phyloP scores from a whole-genome alignment of 1,284 basidiomycete species.

The Ceratobasidium sp. region DNA sequence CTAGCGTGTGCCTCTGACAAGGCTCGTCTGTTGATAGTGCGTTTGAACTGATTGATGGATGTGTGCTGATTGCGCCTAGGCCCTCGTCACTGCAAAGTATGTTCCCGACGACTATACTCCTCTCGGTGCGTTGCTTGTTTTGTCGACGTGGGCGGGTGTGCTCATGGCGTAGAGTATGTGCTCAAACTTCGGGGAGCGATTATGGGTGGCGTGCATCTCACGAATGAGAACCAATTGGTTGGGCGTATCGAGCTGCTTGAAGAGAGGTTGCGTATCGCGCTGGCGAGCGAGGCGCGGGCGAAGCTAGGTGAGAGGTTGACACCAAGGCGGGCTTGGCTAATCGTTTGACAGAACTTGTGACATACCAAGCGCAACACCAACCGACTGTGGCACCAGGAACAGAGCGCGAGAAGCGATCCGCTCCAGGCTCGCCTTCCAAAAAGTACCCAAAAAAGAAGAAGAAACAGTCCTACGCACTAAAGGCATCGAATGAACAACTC shows the following conservation, averaged over 20 bases:
- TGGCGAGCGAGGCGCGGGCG: slow-evolving; percentile 20
- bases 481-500: background rate
- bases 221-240: background rate
- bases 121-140: slow-evolving; percentile 15
- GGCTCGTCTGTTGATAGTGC: slow-evolving; percentile 27
- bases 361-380: slow-evolving; percentile 3
- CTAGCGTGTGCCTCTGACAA: slow-evolving; percentile 13
- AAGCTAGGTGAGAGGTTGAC: slow-evolving; percentile 9
- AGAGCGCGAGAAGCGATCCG: background rate
- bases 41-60: background rate
- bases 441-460: slow-evolving; percentile 30
- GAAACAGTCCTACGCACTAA: background rate
- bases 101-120: slow-evolving; percentile 14
- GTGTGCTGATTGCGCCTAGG: slow-evolving; percentile 8
- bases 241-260: slow-evolving; percentile 13
- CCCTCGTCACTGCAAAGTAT: slow-evolving; percentile 15
- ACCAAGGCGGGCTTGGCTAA: background rate
- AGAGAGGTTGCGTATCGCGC: background rate
- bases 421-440: slow-evolving; percentile 17
- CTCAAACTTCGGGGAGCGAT: slow-evolving; percentile 3
- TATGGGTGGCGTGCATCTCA: background rate
- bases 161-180: slow-evolving; percentile 15
- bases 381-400: background rate
- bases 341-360: slow-evolving; percentile 13
- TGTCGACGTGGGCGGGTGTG: background rate